Evolutionary conservation across 1,139 yeast species (phyloP).

Genomic region (Pichia sp.): DNA sequence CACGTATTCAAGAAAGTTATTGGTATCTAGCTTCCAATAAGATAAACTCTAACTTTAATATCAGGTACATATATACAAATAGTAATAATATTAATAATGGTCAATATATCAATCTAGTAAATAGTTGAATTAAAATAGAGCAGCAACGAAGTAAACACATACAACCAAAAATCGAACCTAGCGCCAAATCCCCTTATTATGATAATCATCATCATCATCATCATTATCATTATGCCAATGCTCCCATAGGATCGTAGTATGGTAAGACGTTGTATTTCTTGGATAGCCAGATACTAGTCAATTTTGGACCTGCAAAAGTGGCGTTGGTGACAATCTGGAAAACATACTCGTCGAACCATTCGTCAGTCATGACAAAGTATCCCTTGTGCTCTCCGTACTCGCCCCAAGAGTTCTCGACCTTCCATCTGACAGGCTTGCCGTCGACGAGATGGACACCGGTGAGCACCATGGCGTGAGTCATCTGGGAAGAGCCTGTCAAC

Average conservation of each 20-base stretch:
- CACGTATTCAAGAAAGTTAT: constrained; percentile 18
- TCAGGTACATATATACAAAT: neutral
- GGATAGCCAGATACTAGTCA: constrained; percentile 45
- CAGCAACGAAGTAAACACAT: neutral
- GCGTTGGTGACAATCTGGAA: constrained; percentile 58
- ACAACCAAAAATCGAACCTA: neutral
- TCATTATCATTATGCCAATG: constrained; percentile 40
- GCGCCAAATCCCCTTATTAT: neutral
- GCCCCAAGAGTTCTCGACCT: constrained; percentile 71
- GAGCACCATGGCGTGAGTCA: constrained; percentile 69
- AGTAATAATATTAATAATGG: neutral
- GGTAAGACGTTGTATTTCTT: constrained; percentile 54
- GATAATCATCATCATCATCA: neutral
- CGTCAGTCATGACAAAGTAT: constrained; percentile 59
- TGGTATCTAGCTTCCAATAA: constrained; percentile 7
- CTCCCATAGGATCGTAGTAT: constrained; percentile 64
- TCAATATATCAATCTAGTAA: neutral
- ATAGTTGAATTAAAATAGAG: neutral
- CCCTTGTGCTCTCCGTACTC: constrained; percentile 56
- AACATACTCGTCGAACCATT: constrained; percentile 64
- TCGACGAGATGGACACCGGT: constrained; percentile 54
- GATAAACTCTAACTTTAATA: neutral
- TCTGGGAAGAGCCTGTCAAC: constrained; percentile 51
- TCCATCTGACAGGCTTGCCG: constrained; percentile 59
- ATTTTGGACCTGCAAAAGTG: constrained; percentile 42